A percentile compares a stretch with the other conserved stretches of the same genome.
phyloP scores from a whole-genome alignment of 192 early-diverging fungal genomes.

The Chytriomyces sp. region DNA sequence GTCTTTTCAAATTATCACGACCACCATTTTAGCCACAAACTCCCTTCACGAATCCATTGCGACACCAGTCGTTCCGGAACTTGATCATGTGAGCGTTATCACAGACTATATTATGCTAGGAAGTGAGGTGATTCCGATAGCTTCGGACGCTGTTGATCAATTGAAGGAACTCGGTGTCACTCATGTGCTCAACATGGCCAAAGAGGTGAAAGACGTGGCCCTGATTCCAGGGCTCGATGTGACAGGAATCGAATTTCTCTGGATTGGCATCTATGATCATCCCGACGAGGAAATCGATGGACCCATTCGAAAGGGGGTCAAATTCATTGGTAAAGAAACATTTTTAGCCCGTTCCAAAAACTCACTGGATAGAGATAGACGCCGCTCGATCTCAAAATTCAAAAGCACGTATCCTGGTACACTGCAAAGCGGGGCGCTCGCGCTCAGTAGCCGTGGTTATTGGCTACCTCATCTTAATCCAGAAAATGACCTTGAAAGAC shows the following conservation, averaged over 20 bases:
- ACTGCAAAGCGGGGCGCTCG: slow-evolving; percentile 76
- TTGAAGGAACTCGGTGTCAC: slow-evolving; percentile 56
- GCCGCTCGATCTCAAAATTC: slow-evolving; percentile 40
- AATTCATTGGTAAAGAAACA: slow-evolving; percentile 64
- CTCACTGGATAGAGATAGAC: slow-evolving; percentile 3
- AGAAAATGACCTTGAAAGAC: slow-evolving; percentile 62
- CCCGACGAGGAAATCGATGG: slow-evolving; percentile 70
- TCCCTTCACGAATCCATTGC: background rate
- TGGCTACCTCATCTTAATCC: slow-evolving; percentile 64
- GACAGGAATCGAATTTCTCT: slow-evolving; percentile 47
- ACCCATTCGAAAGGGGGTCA: slow-evolving; percentile 61
- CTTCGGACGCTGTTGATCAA: slow-evolving; percentile 52
- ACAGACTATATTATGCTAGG: slow-evolving; percentile 65
- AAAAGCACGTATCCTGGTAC: slow-evolving; percentile 63
- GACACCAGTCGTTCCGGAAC: background rate
- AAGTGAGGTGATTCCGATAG: slow-evolving; percentile 60
- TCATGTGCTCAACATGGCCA: slow-evolving; percentile 77
- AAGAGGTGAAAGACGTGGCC: slow-evolving; percentile 58
- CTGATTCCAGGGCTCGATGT: slow-evolving; percentile 33
- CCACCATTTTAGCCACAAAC: slow-evolving; percentile 13
- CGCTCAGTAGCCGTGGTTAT: slow-evolving; percentile 70
- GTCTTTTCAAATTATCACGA: slow-evolving; percentile 34
- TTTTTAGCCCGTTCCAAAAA: no score
- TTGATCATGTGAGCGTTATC: slow-evolving; percentile 35
- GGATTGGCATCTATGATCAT: slow-evolving; percentile 57